Conservation (phyloP, 2,329 filamentous ascomycete genomes). For the Fusarium pilosicola region DNA sequence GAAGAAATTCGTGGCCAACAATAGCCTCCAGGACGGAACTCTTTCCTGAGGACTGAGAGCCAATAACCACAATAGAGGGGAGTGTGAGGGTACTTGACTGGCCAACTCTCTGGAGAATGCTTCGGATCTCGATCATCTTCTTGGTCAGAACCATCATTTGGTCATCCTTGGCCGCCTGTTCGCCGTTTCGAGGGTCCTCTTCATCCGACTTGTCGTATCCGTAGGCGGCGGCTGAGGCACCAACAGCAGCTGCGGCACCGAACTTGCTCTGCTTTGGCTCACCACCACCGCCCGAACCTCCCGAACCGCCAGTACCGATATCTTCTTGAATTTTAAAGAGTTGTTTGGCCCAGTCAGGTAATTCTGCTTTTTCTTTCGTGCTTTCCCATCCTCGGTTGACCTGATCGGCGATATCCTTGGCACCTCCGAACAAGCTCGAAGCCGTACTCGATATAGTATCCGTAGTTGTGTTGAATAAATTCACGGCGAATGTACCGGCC, state of each 20-base stretch:
- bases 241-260: slow-evolving; percentile 71
- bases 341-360: slow-evolving; percentile 81
- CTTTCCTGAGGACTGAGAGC: slow-evolving; percentile 97
- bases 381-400: slow-evolving; percentile 83
- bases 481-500: slow-evolving; percentile 62
- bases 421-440: slow-evolving; percentile 74
- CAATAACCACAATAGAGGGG: slow-evolving; percentile 98
- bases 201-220: slow-evolving; percentile 76
- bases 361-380: slow-evolving; percentile 79
- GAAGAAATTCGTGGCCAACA: slow-evolving; percentile 96
- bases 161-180: slow-evolving; percentile 83
- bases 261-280: slow-evolving; percentile 69
- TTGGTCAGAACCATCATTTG: slow-evolving; percentile 99
- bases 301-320: slow-evolving; percentile 61
- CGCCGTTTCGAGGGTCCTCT: slow-evolving; percentile 69
- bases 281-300: slow-evolving; percentile 57
- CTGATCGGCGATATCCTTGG: slow-evolving; percentile 80
- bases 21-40: slow-evolving; percentile 97
- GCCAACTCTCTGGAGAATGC: slow-evolving; percentile 88
- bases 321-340: slow-evolving; percentile 72
- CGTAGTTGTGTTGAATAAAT: slow-evolving; percentile 77
- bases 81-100: slow-evolving; percentile 89
- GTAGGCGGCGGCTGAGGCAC: slow-evolving; percentile 80
- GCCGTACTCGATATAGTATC: slow-evolving; percentile 78
- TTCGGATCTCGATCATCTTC: slow-evolving; percentile 99